These are phyloP conservation scores for Serendipita vermifera DNA, from an alignment of 768 basidiomycete genomes.

Conservation along the genomic window DNA sequence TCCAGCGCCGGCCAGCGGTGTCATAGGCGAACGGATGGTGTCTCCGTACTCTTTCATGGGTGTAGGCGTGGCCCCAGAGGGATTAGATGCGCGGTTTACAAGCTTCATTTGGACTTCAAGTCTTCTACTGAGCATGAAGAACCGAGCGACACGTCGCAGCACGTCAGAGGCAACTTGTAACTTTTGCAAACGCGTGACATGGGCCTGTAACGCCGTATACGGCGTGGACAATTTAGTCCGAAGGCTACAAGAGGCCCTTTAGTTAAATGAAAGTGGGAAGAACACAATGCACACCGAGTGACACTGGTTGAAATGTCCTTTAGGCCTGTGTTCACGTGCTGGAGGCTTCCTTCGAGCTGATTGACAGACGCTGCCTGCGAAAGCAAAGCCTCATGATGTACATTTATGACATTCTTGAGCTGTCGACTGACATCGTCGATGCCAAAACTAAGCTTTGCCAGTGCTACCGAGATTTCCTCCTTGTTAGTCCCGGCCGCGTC, in stretches of 20 bases:
- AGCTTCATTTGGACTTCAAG: slow-evolving; percentile 78
- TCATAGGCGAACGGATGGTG: slow-evolving; percentile 12
- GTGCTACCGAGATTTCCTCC: slow-evolving; percentile 81
- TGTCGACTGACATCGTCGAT: slow-evolving; percentile 90
- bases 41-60: neutral
- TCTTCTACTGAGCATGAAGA: slow-evolving; percentile 68
- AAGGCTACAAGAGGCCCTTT: slow-evolving; percentile 14
- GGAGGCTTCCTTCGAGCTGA: slow-evolving; percentile 55
- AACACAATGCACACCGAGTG: slow-evolving; percentile 38
- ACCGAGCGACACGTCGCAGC: slow-evolving; percentile 70
- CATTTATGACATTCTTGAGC: slow-evolving; percentile 69
- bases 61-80: slow-evolving; percentile 7
- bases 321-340: slow-evolving; percentile 53
- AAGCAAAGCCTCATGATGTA: slow-evolving; percentile 72
- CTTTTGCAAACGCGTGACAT: slow-evolving; percentile 61
- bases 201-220: slow-evolving; percentile 55
- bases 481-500: slow-evolving; percentile 40
- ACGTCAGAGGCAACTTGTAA: slow-evolving; percentile 77
- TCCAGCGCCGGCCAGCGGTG: slow-evolving; percentile 16
- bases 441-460: slow-evolving; percentile 73
- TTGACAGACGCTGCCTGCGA: slow-evolving; percentile 65
- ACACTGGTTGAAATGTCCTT: slow-evolving; percentile 54
- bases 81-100: slow-evolving; percentile 27
- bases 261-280: neutral
- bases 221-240: slow-evolving; percentile 65